Evolutionary conservation across 2,329 filamentous ascomycete species (phyloP), one percentile per base, ranked within the genome.

Genomic region (Elsinoe fawcettii): DNA sequence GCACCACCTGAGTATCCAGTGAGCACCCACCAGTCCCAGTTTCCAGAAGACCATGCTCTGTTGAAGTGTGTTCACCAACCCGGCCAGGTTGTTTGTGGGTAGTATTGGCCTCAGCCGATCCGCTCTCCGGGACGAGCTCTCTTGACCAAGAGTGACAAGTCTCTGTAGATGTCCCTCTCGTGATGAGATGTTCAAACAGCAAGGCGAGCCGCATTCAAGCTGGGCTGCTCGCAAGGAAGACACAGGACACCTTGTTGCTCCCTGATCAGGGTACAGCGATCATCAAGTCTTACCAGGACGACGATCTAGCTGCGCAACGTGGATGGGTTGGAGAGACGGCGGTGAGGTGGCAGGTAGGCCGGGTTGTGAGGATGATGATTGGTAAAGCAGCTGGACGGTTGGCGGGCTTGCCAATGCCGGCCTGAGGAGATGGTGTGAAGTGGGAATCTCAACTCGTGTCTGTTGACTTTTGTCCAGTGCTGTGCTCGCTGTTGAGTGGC

Each of bases 141-240:
- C 22, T 30, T 49, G 44, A 49, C 44, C 44, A 49, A 6, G 16
- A 20, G 44, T 14, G 30, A 7, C 44, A 18, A 49, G 44, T 30
- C 44, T 30, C 44, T 49, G 44, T 49, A 49, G 44, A 49, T 16
- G 30, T 49, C 44, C 44, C 44, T 49, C 44, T 49, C 44, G 22
- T 11, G 22, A 49, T 37, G 34, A 25, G 23, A 49, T 30, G 44
- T 49, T 22, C 44, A 16, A 25, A 20, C 44, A 14, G 23, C 6
- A 20, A 16, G 9, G 23, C 20, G 25, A 25, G 22, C 41, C n/a
- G 16, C n/a, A 44, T 5, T 44, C n/a, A 25, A 5, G 16, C 18
- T 44, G 41, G n/a, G 41, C 41, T 44, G 41, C 22, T 16, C 6
- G 41, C 41, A 3, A 49, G 44, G 44, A 32, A 49, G 44, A 22